Percentiles rank a stretch among this genome's conserved stretches.
These are phyloP conservation scores for Fusarium burgessii DNA, from an alignment of 2,329 filamentous ascomycete genomes.

Conservation along the genomic window DNA sequence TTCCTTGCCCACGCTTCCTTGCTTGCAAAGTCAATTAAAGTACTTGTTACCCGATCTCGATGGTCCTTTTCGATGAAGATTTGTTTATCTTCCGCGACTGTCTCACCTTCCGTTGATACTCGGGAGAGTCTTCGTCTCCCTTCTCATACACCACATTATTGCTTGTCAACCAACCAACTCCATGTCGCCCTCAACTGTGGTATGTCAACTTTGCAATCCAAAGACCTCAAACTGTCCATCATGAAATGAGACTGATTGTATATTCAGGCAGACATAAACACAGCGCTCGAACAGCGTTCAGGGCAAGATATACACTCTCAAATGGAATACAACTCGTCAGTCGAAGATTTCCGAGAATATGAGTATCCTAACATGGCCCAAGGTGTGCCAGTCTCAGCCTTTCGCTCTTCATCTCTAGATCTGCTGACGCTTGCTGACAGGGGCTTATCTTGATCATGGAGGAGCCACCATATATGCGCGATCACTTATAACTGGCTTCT, in stretches of 20 bases:
- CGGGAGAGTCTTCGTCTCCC: background rate
- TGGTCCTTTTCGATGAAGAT: background rate
- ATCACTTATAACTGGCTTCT: slow-evolving; percentile 68
- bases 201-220: slow-evolving; percentile 21
- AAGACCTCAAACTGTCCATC: background rate
- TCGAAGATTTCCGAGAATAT: slow-evolving; percentile 44
- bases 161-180: background rate
- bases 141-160: background rate
- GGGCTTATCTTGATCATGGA: slow-evolving; percentile 69
- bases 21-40: background rate
- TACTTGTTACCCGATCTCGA: background rate
- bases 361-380: slow-evolving; percentile 47
- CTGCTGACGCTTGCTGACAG: slow-evolving; percentile 28
- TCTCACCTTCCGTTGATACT: background rate
- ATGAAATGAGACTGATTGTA: background rate
- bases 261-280: slow-evolving; percentile 24
- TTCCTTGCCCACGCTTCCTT: background rate
- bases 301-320: slow-evolving; percentile 8
- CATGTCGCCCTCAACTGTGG: slow-evolving; percentile 33
- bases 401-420: background rate
- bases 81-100: background rate
- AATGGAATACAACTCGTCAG: slow-evolving; percentile 44
- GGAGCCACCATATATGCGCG: slow-evolving; percentile 69
- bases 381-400: slow-evolving; percentile 28
- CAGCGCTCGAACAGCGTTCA: slow-evolving; percentile 20